Conservation (phyloP, 306 rosid genomes). For the Castanea sativa region DNA sequence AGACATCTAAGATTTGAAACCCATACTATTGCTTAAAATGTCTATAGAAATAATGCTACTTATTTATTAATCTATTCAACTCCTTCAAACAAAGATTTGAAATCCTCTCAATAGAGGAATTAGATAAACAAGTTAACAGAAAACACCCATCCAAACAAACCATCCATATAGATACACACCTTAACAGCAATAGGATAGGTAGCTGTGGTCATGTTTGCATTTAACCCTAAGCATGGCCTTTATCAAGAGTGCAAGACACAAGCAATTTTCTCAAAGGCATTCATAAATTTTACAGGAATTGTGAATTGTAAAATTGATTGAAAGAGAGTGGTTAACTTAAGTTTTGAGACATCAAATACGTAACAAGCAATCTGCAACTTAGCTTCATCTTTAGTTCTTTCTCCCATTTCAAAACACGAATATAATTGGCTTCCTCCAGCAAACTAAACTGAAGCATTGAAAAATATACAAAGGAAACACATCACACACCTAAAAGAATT, state of each 20-base stretch:
- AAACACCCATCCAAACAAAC: too few relatives aligned
- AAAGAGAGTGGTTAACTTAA: neutral
- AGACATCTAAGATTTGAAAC: too few relatives aligned
- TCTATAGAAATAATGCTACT: too few relatives aligned
- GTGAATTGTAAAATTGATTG: neutral
- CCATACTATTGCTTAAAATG: too few relatives aligned
- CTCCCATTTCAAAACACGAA: conserved; percentile 18
- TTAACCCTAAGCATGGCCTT: neutral
- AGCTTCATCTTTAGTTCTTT: conserved; percentile 25
- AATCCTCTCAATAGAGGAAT: too few relatives aligned
- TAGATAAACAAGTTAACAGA: too few relatives aligned
- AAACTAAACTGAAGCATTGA: conserved; percentile 35
- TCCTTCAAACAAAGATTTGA: too few relatives aligned
- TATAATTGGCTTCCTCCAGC: conserved; percentile 35
- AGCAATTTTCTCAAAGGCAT: neutral
- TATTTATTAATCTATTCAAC: too few relatives aligned
- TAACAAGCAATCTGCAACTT: neutral
- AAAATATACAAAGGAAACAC: conserved; percentile 48
- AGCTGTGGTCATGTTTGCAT: neutral
- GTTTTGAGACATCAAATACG: neutral
- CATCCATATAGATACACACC: too few relatives aligned
- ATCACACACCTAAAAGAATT: conserved; percentile 54
- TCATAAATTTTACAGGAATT: neutral
- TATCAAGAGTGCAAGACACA: neutral
- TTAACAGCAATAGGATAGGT: neutral